Evolutionary conservation across 2,329 filamentous ascomycete species (phyloP).

Genomic region (Chaetomiaceae sp.): DNA sequence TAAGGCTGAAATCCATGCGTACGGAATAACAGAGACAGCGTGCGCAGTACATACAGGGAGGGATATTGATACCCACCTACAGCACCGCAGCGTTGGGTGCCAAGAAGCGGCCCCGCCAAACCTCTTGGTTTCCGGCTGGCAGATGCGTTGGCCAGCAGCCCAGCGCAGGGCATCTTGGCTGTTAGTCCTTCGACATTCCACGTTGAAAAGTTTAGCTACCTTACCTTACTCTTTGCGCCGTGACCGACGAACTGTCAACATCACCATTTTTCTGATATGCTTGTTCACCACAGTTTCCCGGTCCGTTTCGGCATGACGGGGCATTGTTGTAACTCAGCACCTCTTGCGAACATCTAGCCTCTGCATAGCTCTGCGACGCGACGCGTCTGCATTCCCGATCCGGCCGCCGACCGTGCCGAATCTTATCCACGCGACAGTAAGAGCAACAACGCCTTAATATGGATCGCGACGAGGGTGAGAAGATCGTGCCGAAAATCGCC

Average conservation of each 20-base stretch:
- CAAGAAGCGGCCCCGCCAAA: no score
- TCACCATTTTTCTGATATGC: neutral
- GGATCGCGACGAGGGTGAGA: slow-evolving; percentile 24
- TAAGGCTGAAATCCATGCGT: no score
- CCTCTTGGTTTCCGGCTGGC: neutral
- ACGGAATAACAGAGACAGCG: no score
- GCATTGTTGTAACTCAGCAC: neutral
- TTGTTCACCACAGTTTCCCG: neutral
- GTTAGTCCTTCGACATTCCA: no score
- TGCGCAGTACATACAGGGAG: no score
- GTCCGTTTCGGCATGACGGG: slow-evolving; percentile 8
- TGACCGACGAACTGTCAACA: no score
- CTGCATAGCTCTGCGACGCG: neutral
- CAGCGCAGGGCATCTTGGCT: no score
- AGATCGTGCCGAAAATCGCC: slow-evolving; percentile 6
- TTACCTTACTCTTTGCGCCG: neutral
- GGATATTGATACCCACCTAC: no score
- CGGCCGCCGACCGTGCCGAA: neutral
- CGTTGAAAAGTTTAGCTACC: no score
- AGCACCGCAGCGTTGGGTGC: no score
- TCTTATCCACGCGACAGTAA: neutral
- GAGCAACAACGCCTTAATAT: slow-evolving; percentile 18
- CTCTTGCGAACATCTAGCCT: slow-evolving; percentile 1
- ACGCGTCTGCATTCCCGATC: neutral
- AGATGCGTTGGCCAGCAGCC: neutral